Percentiles rank a stretch among this genome's conserved stretches.
Conservation (phyloP, 495 filamentous ascomycete genomes). For the Hyaloscypha finlandica region DNA sequence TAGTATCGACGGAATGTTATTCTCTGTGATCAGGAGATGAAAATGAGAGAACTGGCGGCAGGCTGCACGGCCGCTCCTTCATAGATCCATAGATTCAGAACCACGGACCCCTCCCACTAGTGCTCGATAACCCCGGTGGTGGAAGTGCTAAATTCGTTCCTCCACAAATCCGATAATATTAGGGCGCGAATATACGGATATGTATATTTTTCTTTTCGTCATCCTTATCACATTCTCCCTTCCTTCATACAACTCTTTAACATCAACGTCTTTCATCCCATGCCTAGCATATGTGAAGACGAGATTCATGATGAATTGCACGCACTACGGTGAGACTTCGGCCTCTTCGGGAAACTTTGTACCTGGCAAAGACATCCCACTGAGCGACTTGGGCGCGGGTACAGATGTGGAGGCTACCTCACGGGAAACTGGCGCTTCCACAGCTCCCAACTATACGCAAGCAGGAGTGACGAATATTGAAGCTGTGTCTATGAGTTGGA, state of each 20-base stretch:
- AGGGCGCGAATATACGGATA: neutral
- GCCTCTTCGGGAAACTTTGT: too few relatives aligned
- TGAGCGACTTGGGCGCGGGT: neutral
- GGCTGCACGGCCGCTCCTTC: too few relatives aligned
- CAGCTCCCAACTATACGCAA: neutral
- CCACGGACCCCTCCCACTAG: too few relatives aligned
- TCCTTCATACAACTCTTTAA: neutral
- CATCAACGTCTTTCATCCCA: neutral
- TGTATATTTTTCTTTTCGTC: neutral
- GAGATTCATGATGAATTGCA: neutral
- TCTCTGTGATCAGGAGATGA: too few relatives aligned
- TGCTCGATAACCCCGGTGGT: too few relatives aligned
- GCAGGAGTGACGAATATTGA: conserved; percentile 10
- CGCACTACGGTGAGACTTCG: neutral
- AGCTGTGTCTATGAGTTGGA: conserved; percentile 1
- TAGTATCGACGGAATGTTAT: too few relatives aligned
- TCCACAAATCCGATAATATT: neutral
- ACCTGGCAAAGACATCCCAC: neutral
- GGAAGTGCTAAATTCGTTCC: neutral
- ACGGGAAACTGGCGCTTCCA: neutral
- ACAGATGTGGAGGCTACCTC: neutral
- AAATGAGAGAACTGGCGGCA: too few relatives aligned
- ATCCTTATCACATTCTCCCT: neutral
- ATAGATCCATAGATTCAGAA: too few relatives aligned
- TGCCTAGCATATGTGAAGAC: neutral